These are phyloP conservation scores for Danielia reshetovae DNA, from an alignment of 805 yeast species.

Conservation along the genomic window DNA sequence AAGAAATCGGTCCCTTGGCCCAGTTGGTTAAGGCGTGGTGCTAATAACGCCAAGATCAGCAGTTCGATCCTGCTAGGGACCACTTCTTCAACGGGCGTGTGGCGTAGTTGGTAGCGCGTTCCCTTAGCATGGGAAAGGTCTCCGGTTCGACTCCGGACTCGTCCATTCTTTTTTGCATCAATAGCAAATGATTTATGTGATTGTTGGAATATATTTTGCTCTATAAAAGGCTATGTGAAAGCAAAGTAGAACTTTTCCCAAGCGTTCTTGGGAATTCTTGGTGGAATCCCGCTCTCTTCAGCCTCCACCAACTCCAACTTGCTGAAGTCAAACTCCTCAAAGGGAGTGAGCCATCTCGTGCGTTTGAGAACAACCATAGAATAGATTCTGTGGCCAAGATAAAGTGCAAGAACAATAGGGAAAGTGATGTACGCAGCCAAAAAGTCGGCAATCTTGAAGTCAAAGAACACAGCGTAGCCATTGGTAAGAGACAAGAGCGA, in stretches of 20 bases:
- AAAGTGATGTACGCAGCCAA: slow-evolving; percentile 70
- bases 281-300: slow-evolving; percentile 39
- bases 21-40: slow-evolving; percentile 54
- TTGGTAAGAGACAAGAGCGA: slow-evolving; percentile 60
- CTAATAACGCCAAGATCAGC: slow-evolving; percentile 62
- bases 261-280: slow-evolving; percentile 37
- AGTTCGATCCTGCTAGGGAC: slow-evolving; percentile 88
- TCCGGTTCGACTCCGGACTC: slow-evolving; percentile 76
- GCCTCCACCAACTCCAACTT: slow-evolving; percentile 61
- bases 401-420: slow-evolving; percentile 51
- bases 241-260: slow-evolving; percentile 47
- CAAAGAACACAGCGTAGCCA: slow-evolving; percentile 66
- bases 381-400: slow-evolving; percentile 55
- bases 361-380: slow-evolving; percentile 24
- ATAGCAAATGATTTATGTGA: not conserved
- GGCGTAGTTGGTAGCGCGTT: slow-evolving; percentile 85
- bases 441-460: slow-evolving; percentile 54
- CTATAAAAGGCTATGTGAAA: too few relatives aligned
- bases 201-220: too few relatives aligned
- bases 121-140: slow-evolving; percentile 80
- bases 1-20: slow-evolving; percentile 45
- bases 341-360: slow-evolving; percentile 42
- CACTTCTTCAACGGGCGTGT: slow-evolving; percentile 60
- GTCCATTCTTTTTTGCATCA: slow-evolving; percentile 53
- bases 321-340: slow-evolving; percentile 55